A percentile compares a stretch with the other conserved stretches of the same genome.
phyloP scores from a whole-genome alignment of 768 basidiomycete species.

The Pulveroboletus frians region DNA sequence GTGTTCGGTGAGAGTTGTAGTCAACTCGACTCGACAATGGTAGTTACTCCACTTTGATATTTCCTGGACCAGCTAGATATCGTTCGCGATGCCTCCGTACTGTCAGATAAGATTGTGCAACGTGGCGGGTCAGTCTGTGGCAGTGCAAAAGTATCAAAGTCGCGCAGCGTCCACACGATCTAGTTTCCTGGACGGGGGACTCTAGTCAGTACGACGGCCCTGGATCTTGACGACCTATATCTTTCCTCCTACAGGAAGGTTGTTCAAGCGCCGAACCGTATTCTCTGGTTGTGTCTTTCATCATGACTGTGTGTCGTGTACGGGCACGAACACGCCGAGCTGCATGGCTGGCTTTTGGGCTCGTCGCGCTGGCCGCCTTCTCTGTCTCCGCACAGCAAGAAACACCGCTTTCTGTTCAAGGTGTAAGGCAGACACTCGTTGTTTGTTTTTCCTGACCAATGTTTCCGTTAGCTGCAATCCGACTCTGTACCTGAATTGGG shows the following conservation, averaged over 20 bases:
- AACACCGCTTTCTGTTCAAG: constrained; percentile 10
- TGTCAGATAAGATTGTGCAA: constrained; percentile 12
- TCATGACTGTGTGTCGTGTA: constrained; percentile 18
- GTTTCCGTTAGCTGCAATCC: constrained; percentile 12
- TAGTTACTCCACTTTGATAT: neutral
- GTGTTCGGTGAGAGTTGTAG: neutral
- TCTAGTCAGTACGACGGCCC: neutral
- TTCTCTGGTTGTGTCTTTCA: neutral
- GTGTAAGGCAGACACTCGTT: constrained; percentile 7
- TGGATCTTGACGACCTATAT: neutral
- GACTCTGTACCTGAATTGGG: constrained; percentile 6
- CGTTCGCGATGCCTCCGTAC: too few relatives aligned
- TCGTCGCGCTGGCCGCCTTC: constrained; percentile 46
- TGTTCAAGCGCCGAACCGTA: neutral
- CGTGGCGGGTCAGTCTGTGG: constrained; percentile 16
- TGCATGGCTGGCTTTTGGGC: constrained; percentile 57
- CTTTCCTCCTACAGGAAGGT: neutral
- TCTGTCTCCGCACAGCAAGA: constrained; percentile 40
- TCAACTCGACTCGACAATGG: neutral
- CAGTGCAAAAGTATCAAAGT: constrained; percentile 5
- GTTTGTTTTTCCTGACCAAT: neutral
- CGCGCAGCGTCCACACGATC: neutral
- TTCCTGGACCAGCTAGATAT: too few relatives aligned
- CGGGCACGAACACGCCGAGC: constrained; percentile 36
- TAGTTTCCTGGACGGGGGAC: neutral